Evolutionary conservation across 2,329 filamentous ascomycete species (phyloP), one percentile per base, ranked within the genome.

Genomic region (Dactylella cylindrospora): DNA sequence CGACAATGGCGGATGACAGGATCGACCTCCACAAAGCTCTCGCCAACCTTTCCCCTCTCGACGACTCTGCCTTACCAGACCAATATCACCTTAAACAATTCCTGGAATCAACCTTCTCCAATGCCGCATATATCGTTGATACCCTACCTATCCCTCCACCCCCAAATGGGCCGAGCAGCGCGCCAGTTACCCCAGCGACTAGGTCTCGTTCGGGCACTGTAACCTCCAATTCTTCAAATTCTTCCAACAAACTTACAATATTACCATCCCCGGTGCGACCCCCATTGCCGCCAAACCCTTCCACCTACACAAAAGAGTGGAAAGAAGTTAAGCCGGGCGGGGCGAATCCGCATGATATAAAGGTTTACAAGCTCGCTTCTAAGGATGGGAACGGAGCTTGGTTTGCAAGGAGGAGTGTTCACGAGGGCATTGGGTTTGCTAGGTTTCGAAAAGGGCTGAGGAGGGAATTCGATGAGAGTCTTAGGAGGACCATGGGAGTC

Each of bases 401-500:
- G 91, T 97, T 96, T 73, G 88, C 88, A 19, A 77, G 91, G 51
- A 78, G 86, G 41, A 95, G 89, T 70, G 78, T 95, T 15, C 90
- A 96, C 69, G 83, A 86, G 67, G 87, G 85, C 0, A 72, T 94
- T 15, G 78, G 83, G 0, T 95, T 94, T 71, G 79, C 81, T 15
- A 84, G 82, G 70, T 95, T 89, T 84, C 86, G 84, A 75, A 77
- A 78, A 44, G 89, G 85, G 2, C 79, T 96, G 69, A 79, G 86
- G 71, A 77, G 78, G 17, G 91, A 97, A 75, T 93, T 96, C 71
- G 77, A 66, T 31, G 45, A 64, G 36, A 59, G 51, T 32, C 26
- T 61, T 5, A 26, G 26, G 25, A 40, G 55, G 38, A 49, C 33
- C 19, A 25, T 41, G 28, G 53, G 51, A 12, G 52, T 50, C 28